Evolutionary conservation across 2,329 filamentous ascomycete genomes (phyloP), one percentile per base, ranked within the genome.

Genomic region (Arthroderma uncinatum): DNA sequence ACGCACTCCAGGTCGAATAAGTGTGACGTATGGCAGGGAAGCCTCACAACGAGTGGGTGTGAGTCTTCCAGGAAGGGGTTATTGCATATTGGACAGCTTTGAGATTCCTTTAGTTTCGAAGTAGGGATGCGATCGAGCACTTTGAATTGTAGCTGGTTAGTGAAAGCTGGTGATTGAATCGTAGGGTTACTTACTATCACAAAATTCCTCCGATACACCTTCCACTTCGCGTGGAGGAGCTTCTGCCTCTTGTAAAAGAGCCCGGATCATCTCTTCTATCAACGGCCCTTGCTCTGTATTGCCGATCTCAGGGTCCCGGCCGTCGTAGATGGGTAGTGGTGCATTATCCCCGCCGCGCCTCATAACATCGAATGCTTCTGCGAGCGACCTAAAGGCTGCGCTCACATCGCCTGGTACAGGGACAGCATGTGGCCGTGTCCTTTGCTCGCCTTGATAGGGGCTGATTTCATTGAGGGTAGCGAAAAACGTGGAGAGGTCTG

Each of bases 401-500:
- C 78, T 77, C 62, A 85, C 75, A 64, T 85, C 81, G 57, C 77
- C 76, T 1, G 82, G 82, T 3, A 82, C 76, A 0, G 82, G 82
- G 0, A 82, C 67, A 1, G 82, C 79, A 67, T 84, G 71, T n/a
- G 74, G 72, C 64, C 83, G 80, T 56, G 76, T 75, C 53, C 78
- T 79, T 48, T 70, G 64, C 57, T 72, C 69, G 5, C 74, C 70
- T 25, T 73, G 62, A 65, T 78, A 75, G 30, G 76, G 78, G 7
- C 78, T 81, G 57, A 82, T 77, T 63, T 83, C 79, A 59, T 72
- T 71, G 53, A 85, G 79, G 47, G 79, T 79, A 58, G 78, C 76
- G 72, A 84, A 84, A 74, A 85, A 85, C 64, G 81, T 82, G 40
- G 79, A 82, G 40, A 85, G 77, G 67, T 85, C 82, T 28, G 82